Conservation (phyloP, 140 eudicot species). For the Oenanthe javanica region DNA sequence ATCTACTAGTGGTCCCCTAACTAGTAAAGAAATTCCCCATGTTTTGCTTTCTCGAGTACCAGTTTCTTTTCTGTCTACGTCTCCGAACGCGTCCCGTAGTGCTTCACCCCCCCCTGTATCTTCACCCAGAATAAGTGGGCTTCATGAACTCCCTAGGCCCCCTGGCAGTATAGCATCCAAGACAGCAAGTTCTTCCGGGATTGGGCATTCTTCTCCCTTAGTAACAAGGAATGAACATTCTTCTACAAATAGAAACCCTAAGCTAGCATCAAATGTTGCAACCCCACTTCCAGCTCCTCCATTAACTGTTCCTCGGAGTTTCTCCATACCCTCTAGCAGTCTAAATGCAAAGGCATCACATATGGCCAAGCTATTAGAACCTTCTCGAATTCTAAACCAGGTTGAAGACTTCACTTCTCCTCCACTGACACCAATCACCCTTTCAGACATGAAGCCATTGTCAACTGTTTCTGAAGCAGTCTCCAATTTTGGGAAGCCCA, state of each 20-base stretch:
- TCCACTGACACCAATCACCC: slow-evolving; percentile 79
- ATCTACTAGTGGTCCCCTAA: slow-evolving; percentile 48
- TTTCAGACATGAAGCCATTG: slow-evolving; percentile 42
- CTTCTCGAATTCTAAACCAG: slow-evolving; percentile 31
- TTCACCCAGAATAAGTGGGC: slow-evolving; percentile 84
- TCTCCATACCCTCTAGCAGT: slow-evolving; percentile 63
- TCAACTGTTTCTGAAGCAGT: slow-evolving; percentile 21
- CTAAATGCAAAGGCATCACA: slow-evolving; percentile 40
- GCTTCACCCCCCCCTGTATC: slow-evolving; percentile 59
- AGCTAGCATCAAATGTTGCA: slow-evolving; percentile 25
- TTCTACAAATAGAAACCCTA: slow-evolving; percentile 42
- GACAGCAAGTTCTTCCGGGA: slow-evolving; percentile 32
- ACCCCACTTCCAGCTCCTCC: slow-evolving; percentile 83
- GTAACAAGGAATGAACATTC: slow-evolving; percentile 42
- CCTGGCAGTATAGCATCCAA: slow-evolving; percentile 43
- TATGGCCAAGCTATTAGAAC: slow-evolving; percentile 34
- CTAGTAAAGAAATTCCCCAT: slow-evolving; percentile 38
- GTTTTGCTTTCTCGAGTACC: slow-evolving; percentile 20
- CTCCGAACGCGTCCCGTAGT: slow-evolving; percentile 37
- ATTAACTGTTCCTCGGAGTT: slow-evolving; percentile 64
- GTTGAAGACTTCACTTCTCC: slow-evolving; percentile 52
- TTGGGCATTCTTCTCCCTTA: slow-evolving; percentile 63
- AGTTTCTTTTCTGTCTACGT: slow-evolving; percentile 15
- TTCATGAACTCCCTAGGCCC: slow-evolving; percentile 95
- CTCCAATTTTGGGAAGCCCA: slow-evolving; percentile 26